Percentiles rank a stretch among this genome's conserved stretches.
These are phyloP conservation scores for Cyclocybe cylindracea DNA, from an alignment of 768 basidiomycete genomes.

Conservation along the genomic window DNA sequence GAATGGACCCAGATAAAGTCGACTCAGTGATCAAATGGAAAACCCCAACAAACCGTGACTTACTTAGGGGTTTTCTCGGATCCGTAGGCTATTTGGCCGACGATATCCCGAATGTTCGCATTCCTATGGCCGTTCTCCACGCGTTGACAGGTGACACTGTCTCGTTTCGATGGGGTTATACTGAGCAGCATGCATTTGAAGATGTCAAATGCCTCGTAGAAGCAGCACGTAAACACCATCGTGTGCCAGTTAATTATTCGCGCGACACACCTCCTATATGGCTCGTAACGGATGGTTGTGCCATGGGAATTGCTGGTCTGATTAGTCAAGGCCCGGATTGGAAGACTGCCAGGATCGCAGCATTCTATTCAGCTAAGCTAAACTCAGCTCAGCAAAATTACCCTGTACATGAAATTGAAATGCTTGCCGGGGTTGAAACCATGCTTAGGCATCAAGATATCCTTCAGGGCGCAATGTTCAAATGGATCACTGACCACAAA, in stretches of 20 bases:
- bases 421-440: conserved; percentile 32
- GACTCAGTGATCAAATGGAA: conserved; percentile 35
- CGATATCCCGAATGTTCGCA: conserved; percentile 29
- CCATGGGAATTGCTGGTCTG: conserved; percentile 26
- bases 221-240: conserved; percentile 23
- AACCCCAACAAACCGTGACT: conserved; percentile 29
- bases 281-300: conserved; percentile 30
- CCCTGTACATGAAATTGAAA: conserved; percentile 35
- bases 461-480: conserved; percentile 27
- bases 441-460: conserved; percentile 28
- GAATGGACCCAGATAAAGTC: conserved; percentile 46
- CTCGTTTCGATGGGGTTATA: too few species aligned
- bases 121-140: conserved; percentile 38
- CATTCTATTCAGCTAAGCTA: conserved; percentile 36
- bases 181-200: too few species aligned
- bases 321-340: conserved; percentile 21
- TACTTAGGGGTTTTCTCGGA: conserved; percentile 33
- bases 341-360: conserved; percentile 20
- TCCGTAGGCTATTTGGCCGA: conserved; percentile 30
- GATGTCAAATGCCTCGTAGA: too few species aligned
- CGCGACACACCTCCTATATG: conserved; percentile 18
- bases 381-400: conserved; percentile 38
- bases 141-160: conserved; percentile 21
- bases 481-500: conserved; percentile 28
- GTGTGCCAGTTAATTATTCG: conserved; percentile 18